Evolutionary conservation across 345 rosid genomes (phyloP).

Genomic region (Eucalyptus caleyi): DNA sequence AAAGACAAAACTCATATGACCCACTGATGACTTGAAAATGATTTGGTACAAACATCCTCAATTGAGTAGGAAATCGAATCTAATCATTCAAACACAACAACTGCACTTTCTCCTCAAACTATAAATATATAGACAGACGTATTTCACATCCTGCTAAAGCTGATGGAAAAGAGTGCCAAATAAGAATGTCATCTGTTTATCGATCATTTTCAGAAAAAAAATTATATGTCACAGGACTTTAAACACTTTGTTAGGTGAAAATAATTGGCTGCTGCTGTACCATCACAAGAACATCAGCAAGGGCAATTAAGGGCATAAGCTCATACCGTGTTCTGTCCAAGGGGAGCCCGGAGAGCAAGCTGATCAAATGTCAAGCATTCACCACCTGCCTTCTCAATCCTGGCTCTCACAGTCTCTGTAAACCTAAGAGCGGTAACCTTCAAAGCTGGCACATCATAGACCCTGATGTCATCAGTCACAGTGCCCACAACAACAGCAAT

Average conservation of each 20-base stretch:
- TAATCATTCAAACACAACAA: neutral
- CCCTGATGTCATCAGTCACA: slow-evolving; percentile 78
- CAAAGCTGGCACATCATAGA: slow-evolving; percentile 74
- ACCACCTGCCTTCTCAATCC: slow-evolving; percentile 97
- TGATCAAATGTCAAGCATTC: slow-evolving; percentile 96
- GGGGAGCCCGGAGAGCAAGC: slow-evolving; percentile 86
- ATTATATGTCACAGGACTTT: neutral
- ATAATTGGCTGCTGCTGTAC: neutral
- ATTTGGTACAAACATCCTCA: neutral
- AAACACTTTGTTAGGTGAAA: neutral
- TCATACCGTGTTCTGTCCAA: slow-evolving; percentile 96
- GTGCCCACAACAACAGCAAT: slow-evolving; percentile 89
- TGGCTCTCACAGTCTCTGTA: slow-evolving; percentile 82
- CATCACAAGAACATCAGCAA: neutral
- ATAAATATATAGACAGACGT: neutral
- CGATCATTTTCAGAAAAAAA: neutral
- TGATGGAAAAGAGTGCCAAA: neutral
- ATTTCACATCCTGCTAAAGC: neutral
- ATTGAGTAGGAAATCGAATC: neutral
- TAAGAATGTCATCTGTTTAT: neutral
- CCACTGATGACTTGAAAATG: neutral
- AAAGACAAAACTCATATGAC: neutral
- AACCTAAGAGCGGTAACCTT: slow-evolving; percentile 85
- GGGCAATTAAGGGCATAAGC: neutral
- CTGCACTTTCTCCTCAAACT: neutral